Base-by-base conservation (phyloP, 371 early-diverging fungal genomes). In the Mortierella sp. region DNA sequence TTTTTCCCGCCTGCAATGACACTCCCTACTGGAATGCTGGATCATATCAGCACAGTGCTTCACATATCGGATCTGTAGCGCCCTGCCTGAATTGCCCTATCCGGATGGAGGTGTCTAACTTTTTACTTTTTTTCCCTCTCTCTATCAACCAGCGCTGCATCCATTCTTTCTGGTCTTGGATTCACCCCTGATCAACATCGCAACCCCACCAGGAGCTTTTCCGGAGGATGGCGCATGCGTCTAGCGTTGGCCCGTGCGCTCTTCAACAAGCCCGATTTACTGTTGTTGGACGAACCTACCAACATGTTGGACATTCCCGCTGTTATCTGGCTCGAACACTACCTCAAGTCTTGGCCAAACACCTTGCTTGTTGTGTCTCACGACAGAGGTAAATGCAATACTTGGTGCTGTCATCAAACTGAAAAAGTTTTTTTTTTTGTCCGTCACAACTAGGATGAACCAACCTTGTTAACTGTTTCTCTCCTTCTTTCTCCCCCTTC, bases 241-340 rank as follows among this genome's bases (percentile, higher is more conserved):
- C 86, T 98, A 38, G 94, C 97, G 1, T 87, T 99, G 39, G 98
- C 98, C 0, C 93, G 97, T 71, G 98, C 98, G 3, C 87, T 99
- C 60, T 97, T 97, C 85, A 94, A 94, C 79, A 89, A 91, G 30
- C 98, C 99, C 16, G 98, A 98, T 85, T 82, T 98, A 61, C 85
- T 99, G 48, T 91, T 99, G 71, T 94, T 99, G 66, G 99, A 99
- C 83, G 99, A 99, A 92, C 98, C 99, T 66, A 98, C 98, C 62
- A 98, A 99, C 88, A 96, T 90, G 94, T 93, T 91, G 88, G 93
- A 93, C 87, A 92, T 92, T 46, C 94, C 96, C 42, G 96, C 99
- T 42, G 96, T 99, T 66, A 94, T 94, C 39, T 99, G 97, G 97
- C 90, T 99, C 8, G 97, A 97, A 84, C 89, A 86, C 59, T 98